Percentiles rank a stretch among this genome's conserved stretches.
Conservation (phyloP, 257 asterid species). For the Capsicum pubescens region DNA sequence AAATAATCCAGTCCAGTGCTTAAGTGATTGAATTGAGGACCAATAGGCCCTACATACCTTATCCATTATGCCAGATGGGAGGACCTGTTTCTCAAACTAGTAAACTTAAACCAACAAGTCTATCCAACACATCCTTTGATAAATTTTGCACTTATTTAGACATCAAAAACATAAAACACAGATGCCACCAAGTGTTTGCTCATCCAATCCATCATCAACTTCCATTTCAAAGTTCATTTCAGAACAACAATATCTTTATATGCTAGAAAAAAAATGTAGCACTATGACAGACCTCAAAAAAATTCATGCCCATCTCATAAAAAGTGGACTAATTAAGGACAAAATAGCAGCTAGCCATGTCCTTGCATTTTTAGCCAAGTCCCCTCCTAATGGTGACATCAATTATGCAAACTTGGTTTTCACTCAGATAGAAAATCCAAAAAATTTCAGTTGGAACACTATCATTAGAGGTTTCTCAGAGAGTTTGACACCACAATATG, state of each 20-base stretch:
- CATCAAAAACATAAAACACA: background rate
- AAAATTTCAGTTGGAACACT: slow-evolving; percentile 68
- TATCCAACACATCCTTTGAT: background rate
- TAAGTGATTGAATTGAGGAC: background rate
- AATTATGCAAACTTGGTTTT: slow-evolving; percentile 58
- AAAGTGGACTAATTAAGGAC: slow-evolving; percentile 62
- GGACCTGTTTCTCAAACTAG: background rate
- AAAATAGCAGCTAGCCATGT: slow-evolving; percentile 64
- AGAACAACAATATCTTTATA: slow-evolving; percentile 59
- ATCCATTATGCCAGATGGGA: background rate
- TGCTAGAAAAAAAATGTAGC: slow-evolving; percentile 63
- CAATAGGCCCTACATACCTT: background rate
- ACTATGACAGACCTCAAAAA: slow-evolving; percentile 59
- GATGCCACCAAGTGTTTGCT: slow-evolving; percentile 73
- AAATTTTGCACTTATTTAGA: slow-evolving; percentile 1
- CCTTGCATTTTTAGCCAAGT: slow-evolving; percentile 57
- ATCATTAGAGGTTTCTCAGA: slow-evolving; percentile 67
- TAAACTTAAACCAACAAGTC: background rate
- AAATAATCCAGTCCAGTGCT: no score
- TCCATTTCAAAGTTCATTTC: slow-evolving; percentile 75
- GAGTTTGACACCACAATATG: slow-evolving; percentile 57
- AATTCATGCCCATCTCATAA: slow-evolving; percentile 74
- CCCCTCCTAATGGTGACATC: slow-evolving; percentile 48
- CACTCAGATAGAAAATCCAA: slow-evolving; percentile 45
- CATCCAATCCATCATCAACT: slow-evolving; percentile 41